These are phyloP conservation scores for Pyrenochaeta sp. DNA, from an alignment of 2,329 filamentous ascomycete species.

Conservation along the genomic window DNA sequence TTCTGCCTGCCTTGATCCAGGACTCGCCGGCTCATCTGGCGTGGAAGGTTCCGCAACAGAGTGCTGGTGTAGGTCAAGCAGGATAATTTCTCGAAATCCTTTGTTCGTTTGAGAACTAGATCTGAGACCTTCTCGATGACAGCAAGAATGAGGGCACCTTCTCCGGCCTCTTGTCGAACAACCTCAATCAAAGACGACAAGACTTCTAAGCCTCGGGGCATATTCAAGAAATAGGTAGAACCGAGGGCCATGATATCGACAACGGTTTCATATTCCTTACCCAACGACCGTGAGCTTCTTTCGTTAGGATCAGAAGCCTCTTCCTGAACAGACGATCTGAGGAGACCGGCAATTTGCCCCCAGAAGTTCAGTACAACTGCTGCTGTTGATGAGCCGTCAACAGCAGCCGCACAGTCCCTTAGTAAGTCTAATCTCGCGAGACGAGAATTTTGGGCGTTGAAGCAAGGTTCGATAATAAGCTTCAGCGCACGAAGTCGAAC, in stretches of 20 bases:
- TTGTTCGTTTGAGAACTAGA: conserved; percentile 24
- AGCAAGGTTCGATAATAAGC: conserved; percentile 66
- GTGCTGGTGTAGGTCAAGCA: conserved; percentile 43
- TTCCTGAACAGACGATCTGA: conserved; percentile 33
- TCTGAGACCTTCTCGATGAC: conserved; percentile 75
- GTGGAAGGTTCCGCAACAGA: conserved; percentile 46
- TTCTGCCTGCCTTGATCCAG: conserved; percentile 69
- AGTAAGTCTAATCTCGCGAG: conserved; percentile 49
- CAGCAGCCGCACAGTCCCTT: conserved; percentile 40
- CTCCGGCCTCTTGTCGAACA: conserved; percentile 68
- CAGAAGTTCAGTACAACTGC: conserved; percentile 37
- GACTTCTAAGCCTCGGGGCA: conserved; percentile 48
- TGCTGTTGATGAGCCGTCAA: conserved; percentile 26
- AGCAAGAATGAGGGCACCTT: conserved; percentile 69
- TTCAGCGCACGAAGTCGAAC: conserved; percentile 49
- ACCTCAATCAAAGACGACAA: conserved; percentile 65
- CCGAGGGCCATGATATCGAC: conserved; percentile 71
- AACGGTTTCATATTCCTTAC: conserved; percentile 74
- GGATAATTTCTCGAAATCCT: conserved; percentile 25
- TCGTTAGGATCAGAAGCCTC: conserved; percentile 29
- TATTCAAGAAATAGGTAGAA: conserved; percentile 49
- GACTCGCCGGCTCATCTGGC: conserved; percentile 52
- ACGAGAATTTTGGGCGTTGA: conserved; percentile 51
- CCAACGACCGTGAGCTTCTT: conserved; percentile 53
- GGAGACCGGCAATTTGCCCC: conserved; percentile 29